Evolutionary conservation across 2,329 filamentous ascomycete species (phyloP).

Genomic region (Cadophora sp.): DNA sequence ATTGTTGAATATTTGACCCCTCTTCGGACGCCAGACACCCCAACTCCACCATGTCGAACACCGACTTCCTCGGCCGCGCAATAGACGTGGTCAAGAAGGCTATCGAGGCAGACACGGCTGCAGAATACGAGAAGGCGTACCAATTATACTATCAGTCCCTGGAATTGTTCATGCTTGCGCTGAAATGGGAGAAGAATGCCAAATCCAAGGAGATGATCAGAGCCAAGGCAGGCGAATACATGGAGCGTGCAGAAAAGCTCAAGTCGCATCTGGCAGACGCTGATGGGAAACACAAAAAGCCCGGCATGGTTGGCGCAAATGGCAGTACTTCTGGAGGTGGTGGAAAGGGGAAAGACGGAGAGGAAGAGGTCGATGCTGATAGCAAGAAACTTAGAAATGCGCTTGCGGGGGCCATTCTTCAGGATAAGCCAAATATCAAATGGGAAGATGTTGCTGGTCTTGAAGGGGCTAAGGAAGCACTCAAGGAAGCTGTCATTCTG

Average conservation of each 20-base stretch:
- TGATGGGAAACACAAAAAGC: conserved; percentile 74
- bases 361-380: conserved; percentile 82
- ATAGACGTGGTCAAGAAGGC: conserved; percentile 98
- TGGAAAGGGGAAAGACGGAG: conserved; percentile 65
- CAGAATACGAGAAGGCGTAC: conserved; percentile 97
- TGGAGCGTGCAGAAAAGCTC: conserved; percentile 98
- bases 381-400: conserved; percentile 94
- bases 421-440: conserved; percentile 93
- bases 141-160: conserved; percentile 94
- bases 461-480: conserved; percentile 91
- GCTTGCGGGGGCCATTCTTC: conserved; percentile 87
- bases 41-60: conserved; percentile 78
- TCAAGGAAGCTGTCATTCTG: conserved; percentile 97
- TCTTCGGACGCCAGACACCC: background rate
- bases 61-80: conserved; percentile 94
- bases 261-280: conserved; percentile 85
- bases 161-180: conserved; percentile 96
- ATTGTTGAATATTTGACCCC: background rate
- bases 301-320: conserved; percentile 75
- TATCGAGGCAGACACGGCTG: conserved; percentile 93
- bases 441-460: conserved; percentile 99
- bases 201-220: conserved; percentile 98
- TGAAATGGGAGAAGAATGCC: conserved; percentile 99
- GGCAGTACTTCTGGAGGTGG: conserved; percentile 68
- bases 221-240: conserved; percentile 93